These are phyloP conservation scores for Hippophae tibetana DNA, from an alignment of 306 rosid species.

Conservation along the genomic window DNA sequence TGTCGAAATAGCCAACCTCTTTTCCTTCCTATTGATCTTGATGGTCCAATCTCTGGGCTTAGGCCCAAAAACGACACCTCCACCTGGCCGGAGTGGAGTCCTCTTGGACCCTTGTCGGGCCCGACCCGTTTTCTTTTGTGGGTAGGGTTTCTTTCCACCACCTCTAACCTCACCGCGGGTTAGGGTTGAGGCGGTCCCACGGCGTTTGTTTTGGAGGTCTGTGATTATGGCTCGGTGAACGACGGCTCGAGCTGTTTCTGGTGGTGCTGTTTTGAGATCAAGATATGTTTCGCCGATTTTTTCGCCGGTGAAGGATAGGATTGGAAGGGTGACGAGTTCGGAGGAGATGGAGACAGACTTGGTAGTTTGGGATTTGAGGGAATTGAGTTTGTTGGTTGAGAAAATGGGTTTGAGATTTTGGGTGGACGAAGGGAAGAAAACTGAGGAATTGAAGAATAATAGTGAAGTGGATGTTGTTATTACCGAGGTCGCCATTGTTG, in stretches of 20 bases:
- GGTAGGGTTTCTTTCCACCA: constrained; percentile 74
- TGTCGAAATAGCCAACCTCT: constrained; percentile 75
- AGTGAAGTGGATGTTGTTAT: constrained; percentile 25
- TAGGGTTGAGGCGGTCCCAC: constrained; percentile 92
- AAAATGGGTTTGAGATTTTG: constrained; percentile 16
- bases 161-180: constrained; percentile 82
- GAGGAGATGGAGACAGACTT: constrained; percentile 34
- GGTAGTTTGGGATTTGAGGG: constrained; percentile 10
- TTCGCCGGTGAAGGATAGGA: constrained; percentile 74
- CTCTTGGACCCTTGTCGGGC: constrained; percentile 74
- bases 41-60: constrained; percentile 87
- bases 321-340: constrained; percentile 64
- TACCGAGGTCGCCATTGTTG: constrained; percentile 38
- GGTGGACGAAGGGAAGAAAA: constrained; percentile 34
- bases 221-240: constrained; percentile 80
- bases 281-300: constrained; percentile 64
- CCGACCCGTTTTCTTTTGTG: constrained; percentile 76
- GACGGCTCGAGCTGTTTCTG: constrained; percentile 79
- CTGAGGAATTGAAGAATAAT: constrained; percentile 47
- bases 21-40: constrained; percentile 86
- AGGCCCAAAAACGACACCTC: constrained; percentile 84
- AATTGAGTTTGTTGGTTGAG: constrained; percentile 13
- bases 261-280: constrained; percentile 61
- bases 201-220: constrained; percentile 93
- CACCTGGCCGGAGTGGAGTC: constrained; percentile 81